A percentile compares a stretch with the other conserved stretches of the same genome.
Evolutionary conservation across 768 basidiomycete species (phyloP).

Genomic region (Lactarius hengduanensis): DNA sequence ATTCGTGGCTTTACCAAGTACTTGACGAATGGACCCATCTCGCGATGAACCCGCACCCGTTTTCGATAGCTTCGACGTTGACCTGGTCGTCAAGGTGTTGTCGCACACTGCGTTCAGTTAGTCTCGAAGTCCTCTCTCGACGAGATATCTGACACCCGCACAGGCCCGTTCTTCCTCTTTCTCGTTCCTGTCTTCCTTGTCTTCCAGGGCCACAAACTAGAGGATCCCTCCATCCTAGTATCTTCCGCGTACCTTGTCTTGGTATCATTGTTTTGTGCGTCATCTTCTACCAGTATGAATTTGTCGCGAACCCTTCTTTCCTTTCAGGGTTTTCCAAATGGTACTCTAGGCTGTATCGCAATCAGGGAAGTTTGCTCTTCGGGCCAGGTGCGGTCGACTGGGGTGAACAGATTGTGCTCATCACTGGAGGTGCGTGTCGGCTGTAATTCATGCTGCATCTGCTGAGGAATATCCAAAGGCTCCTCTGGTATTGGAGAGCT

Average conservation of each 20-base stretch:
- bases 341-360: conserved; percentile 71
- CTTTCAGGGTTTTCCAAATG: conserved; percentile 58
- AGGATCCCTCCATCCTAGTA: conserved; percentile 52
- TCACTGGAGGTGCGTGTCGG: conserved; percentile 75
- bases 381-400: conserved; percentile 67
- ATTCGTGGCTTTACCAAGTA: conserved; percentile 1
- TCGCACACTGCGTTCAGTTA: conserved; percentile 76
- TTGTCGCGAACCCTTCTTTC: conserved; percentile 15
- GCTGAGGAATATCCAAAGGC: conserved; percentile 44
- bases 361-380: conserved; percentile 65
- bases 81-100: conserved; percentile 77
- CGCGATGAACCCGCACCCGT: conserved; percentile 39
- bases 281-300: neutral
- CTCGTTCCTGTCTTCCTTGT: conserved; percentile 77
- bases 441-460: neutral
- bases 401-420: conserved; percentile 84
- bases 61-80: conserved; percentile 72
- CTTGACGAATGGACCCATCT: conserved; percentile 11
- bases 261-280: conserved; percentile 71
- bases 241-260: conserved; percentile 55
- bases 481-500: conserved; percentile 88
- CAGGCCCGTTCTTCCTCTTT: conserved; percentile 83
- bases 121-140: conserved; percentile 31
- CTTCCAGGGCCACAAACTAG: conserved; percentile 59
- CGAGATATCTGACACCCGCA: neutral